Evolutionary conservation across 2,329 filamentous ascomycete species (phyloP).

Genomic region (Paraconiothyrium sp.): DNA sequence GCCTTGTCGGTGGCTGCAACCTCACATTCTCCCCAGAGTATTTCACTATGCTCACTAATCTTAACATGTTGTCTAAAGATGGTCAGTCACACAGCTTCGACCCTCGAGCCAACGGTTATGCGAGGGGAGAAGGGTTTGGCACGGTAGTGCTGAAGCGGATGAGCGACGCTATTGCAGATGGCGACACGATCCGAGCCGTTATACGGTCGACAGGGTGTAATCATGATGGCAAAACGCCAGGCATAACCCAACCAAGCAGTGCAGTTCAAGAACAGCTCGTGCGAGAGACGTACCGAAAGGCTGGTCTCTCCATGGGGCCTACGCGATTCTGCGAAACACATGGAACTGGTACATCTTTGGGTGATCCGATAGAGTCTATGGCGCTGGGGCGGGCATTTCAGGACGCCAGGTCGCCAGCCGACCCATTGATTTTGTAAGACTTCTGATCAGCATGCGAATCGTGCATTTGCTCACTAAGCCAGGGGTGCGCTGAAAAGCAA

Average conservation of each 20-base stretch:
- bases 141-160: constrained; percentile 44
- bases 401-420: constrained; percentile 10
- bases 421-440: constrained; percentile 20
- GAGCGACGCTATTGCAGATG: constrained; percentile 54
- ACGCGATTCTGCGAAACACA: constrained; percentile 49
- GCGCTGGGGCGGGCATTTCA: constrained; percentile 23
- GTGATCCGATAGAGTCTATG: constrained; percentile 41
- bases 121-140: constrained; percentile 67
- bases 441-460: background rate
- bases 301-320: constrained; percentile 40
- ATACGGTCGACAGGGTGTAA: constrained; percentile 35
- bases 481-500: constrained; percentile 44
- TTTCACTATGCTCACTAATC: constrained; percentile 13
- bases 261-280: constrained; percentile 53
- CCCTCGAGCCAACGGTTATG: constrained; percentile 68
- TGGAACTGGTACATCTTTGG: constrained; percentile 67
- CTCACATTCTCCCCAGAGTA: constrained; percentile 6
- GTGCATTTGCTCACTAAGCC: background rate
- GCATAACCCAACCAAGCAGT: constrained; percentile 42
- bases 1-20: constrained; percentile 21
- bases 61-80: constrained; percentile 21
- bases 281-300: constrained; percentile 44
- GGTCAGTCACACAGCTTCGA: constrained; percentile 52
- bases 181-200: constrained; percentile 38
- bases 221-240: constrained; percentile 24